Base-by-base conservation (phyloP, 2,329 filamentous ascomycete genomes). In the Paraconiothyrium brasiliense region DNA sequence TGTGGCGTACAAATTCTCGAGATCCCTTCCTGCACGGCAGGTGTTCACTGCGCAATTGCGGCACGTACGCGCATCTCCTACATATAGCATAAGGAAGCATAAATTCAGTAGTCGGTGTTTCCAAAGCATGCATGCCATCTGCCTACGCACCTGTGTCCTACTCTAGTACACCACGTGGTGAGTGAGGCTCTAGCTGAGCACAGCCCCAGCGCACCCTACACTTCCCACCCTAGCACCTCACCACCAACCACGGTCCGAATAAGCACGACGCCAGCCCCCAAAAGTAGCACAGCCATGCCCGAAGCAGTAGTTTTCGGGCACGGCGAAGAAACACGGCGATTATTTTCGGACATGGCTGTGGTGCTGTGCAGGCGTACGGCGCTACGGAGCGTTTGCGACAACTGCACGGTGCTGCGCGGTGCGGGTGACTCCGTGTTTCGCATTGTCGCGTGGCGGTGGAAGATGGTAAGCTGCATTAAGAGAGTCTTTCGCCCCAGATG, bases 341-440 rank as follows among this genome's bases (percentile, higher is more conserved):
- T 54, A 54, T 54, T 54, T 54, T 54, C 51, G 39, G 51, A 54
- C 50, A n/a, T 30, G 16, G 13, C 35, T 32, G 50, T 35, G 37
- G 50, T 39, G 51, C 51, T 44, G 51, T 32, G 51, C 51, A 54
- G 51, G 35, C 50, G 20, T 10, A 16, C 49, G 48, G 50, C 51
- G 16, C 51, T 54, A 54, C 51, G 51, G 51, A 54, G 51, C 44
- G 24, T 54, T 44, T 20, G 51, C 51, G 39, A 54, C 51, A 46
- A 11, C 13, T 22, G 46, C n/a, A n/a, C 41, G 13, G 39, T 41
- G 39, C 35, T 37, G 35, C 35, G 35, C 41, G 20, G 22, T 46
- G 46, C 46, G 46, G 46, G 46, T 30, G 41, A 44, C 20, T 44
- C 41, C 46, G 46, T 48, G 46, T 48, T 48, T 27, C 46, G 22